Base-by-base conservation (phyloP, 129 eudicot genomes). In the Pittosporum tobira region DNA sequence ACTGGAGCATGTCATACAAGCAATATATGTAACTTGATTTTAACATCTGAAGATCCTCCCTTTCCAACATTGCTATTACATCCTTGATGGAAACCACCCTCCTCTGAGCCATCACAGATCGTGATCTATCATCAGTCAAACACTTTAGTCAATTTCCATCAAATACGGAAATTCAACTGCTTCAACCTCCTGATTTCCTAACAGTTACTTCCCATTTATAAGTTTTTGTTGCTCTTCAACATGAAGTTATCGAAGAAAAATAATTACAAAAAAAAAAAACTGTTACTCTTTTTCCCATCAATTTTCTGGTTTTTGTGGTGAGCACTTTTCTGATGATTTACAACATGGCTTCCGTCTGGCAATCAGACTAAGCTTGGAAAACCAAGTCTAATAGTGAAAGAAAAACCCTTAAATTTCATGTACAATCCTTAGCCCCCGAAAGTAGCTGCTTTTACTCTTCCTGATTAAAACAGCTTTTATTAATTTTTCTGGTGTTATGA, bases 21-120 rank as follows among this genome's bases (percentile, higher is more conserved):
- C 26, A 38, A 22, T 55, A 55, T 7, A 55, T 29, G 25, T 29
- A 29, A 55, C 26, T 30, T 31, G 61, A 55, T 31, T 55, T 55
- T 55, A 38, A 31, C 61, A 55, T 55, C 44, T 10, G 27, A 12
- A 44, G 44, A 5, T 55, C 61, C 45, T 55, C 61, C 45, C 44
- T 55, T 31, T 55, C 61, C 26, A 55, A 44, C 1, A 38, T 31
- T 18, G 44, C 38, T 55, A 55, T 55, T 18, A 19, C 2, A 31
- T 55, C 18, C 45, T 19, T 55, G 25, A 55, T 6, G 26, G 61
- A 18, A 29, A 55, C 44, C 20, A 31, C 61, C 45, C 60, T 55
- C n/a, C 30, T 55, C 0, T 13, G 60, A 55, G 14, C 44, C 58
- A 27, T 27, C 40, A 27, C 19, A 27, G 8, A 4, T 30, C 0